phyloP scores from a whole-genome alignment of 2,329 filamentous ascomycete species.

The Claviceps sp. region DNA sequence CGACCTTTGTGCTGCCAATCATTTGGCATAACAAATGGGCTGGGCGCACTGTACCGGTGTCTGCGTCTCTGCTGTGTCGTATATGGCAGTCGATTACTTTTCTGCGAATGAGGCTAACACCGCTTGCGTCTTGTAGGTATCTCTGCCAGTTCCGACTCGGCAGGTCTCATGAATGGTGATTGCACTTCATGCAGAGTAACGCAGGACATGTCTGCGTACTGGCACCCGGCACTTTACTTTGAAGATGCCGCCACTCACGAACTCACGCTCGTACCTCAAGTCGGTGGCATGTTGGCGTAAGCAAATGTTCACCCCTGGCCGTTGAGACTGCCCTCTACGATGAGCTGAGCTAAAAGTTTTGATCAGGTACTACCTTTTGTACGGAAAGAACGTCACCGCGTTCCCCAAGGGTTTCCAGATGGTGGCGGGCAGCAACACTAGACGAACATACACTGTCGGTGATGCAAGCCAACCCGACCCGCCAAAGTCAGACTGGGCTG shows the following conservation, averaged over 20 bases:
- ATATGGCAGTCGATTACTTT: not conserved
- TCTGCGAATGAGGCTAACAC: not conserved
- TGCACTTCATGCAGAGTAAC: constrained; percentile 74
- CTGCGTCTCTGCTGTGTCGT: too few species aligned
- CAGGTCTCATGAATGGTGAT: constrained; percentile 42
- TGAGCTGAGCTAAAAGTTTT: not conserved
- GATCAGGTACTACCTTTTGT: constrained; percentile 70
- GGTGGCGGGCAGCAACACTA: constrained; percentile 59
- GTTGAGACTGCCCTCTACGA: not conserved
- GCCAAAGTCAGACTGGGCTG: constrained; percentile 56
- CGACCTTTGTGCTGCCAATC: not conserved
- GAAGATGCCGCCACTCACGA: constrained; percentile 48
- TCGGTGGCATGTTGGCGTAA: constrained; percentile 76
- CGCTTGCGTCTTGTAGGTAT: constrained; percentile 40
- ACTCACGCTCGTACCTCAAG: constrained; percentile 55
- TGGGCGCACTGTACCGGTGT: too few species aligned
- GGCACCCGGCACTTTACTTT: constrained; percentile 72
- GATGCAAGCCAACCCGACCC: constrained; percentile 52
- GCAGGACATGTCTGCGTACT: constrained; percentile 81
- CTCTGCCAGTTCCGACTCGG: constrained; percentile 38
- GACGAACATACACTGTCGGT: constrained; percentile 56
- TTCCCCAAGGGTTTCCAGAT: constrained; percentile 72
- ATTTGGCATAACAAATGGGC: not conserved
- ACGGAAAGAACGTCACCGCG: constrained; percentile 48
- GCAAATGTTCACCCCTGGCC: constrained; percentile 20